Evolutionary conservation across 805 yeast species (phyloP), one percentile per base, ranked within the genome.

Genomic region (Saccharomycopsis sp.): DNA sequence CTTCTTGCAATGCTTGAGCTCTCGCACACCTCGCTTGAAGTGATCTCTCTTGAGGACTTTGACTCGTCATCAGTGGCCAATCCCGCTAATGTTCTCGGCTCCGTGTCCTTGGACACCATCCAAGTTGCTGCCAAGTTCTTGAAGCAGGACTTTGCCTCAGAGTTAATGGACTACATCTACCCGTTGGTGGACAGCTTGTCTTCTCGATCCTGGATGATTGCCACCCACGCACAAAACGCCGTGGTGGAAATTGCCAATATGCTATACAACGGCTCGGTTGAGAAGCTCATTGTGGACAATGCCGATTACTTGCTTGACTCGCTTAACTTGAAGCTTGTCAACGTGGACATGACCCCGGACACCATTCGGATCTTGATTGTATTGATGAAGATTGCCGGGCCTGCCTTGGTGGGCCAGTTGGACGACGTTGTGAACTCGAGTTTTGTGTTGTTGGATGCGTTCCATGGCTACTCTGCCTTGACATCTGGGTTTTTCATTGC

Each of bases 261-360:
- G 4, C 61, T 77, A 9, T 80, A 78, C 45, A 59, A 59, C 39
- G 56, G 59, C 12, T 74, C 85, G 0, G 58, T 88, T 2, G 62
- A 62, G 25, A 57, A 58, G 2, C 54, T 89, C 44, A 65, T 92
- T 2, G 52, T 68, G 27, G 75, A 74, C 19, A 89, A 87, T 55
- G 68, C 77, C 42, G 96, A 89, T 52, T 88, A 88, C 53, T 58
- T 89, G 15, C 63, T 87, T 12, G 96, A 92, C 54, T 62, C 86
- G 0, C 63, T 87, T n/a, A 80, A 94, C 2, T 58, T 76, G 21
- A 73, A 71, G 47, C 62, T 92, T 39, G 75, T 85, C 20, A 72
- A 81, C 2, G 76, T 87, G 4, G 27, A 25, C 12, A 69, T 89
- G 4, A 72, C 86, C 1, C 89, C 95, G 2, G 68, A 86, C 7